phyloP scores from a whole-genome alignment of 2,329 filamentous ascomycete genomes.

The Ceratocystis colombiana region DNA sequence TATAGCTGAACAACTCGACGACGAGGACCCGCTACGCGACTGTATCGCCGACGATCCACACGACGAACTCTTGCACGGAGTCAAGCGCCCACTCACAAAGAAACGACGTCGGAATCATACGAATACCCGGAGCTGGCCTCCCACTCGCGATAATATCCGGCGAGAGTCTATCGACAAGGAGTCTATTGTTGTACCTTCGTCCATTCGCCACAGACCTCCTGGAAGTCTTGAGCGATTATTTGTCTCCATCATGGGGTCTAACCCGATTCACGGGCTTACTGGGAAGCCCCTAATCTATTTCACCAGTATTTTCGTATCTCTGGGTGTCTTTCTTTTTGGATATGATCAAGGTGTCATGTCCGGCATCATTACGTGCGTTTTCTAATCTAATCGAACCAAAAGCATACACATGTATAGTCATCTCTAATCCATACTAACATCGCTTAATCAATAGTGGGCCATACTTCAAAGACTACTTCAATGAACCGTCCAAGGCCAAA shows the following conservation, averaged over 20 bases:
- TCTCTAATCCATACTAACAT: neutral
- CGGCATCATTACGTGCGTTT: constrained; percentile 52
- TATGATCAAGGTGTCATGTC: constrained; percentile 91
- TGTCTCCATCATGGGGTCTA: constrained; percentile 73
- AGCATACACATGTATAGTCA: neutral
- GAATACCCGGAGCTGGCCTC: constrained; percentile 44
- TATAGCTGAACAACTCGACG: constrained; percentile 79
- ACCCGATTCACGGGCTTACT: constrained; percentile 79
- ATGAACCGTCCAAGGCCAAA: constrained; percentile 74
- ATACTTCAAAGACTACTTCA: constrained; percentile 85
- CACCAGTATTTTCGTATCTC: constrained; percentile 79
- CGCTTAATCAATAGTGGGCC: constrained; percentile 50
- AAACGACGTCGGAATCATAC: constrained; percentile 27
- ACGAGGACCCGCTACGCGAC: constrained; percentile 69
- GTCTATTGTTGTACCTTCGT: constrained; percentile 66
- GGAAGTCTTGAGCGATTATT: constrained; percentile 59
- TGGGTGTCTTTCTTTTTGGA: constrained; percentile 80
- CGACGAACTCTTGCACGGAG: constrained; percentile 47
- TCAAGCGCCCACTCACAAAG: constrained; percentile 39
- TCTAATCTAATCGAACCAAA: neutral
- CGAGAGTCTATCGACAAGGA: constrained; percentile 50
- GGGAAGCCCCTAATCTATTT: constrained; percentile 96
- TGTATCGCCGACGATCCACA: constrained; percentile 58
- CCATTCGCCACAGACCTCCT: constrained; percentile 52
- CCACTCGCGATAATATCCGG: neutral